Evolutionary conservation across 73 alveolate genomes (phyloP).

Genomic region (Paraurostyla sp.): DNA sequence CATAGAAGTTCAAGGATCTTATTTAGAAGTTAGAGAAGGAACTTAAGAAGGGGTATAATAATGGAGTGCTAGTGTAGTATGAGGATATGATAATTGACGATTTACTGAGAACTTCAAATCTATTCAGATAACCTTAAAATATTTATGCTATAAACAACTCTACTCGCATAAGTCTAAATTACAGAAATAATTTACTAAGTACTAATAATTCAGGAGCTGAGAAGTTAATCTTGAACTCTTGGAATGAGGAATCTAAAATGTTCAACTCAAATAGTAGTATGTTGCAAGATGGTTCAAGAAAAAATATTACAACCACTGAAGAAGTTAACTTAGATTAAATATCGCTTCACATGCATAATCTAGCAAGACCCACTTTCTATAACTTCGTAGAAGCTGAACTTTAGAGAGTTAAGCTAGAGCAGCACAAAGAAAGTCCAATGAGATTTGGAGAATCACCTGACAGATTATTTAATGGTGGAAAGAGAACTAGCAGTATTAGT

Average conservation of each 20-base stretch:
- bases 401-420: neutral
- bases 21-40: constrained; percentile 21
- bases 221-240: neutral
- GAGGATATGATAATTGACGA: constrained; percentile 49
- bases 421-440: constrained; percentile 25
- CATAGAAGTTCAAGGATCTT: constrained; percentile 3
- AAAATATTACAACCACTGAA: neutral
- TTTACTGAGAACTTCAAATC: constrained; percentile 30
- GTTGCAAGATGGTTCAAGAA: neutral
- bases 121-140: constrained; percentile 42
- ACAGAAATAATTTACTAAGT: constrained; percentile 21
- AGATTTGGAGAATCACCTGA: neutral
- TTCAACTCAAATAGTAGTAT: neutral
- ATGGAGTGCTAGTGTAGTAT: constrained; percentile 37
- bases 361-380: constrained; percentile 50
- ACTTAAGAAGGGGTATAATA: constrained; percentile 34
- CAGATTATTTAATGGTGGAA: neutral
- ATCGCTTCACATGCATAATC: constrained; percentile 34
- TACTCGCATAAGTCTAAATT: neutral
- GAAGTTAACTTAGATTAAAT: constrained; percentile 25
- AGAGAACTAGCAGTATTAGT: neutral
- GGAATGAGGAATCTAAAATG: constrained; percentile 44
- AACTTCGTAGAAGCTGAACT: constrained; percentile 41
- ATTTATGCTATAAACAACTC: constrained; percentile 38
- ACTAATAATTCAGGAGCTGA: neutral